phyloP scores from a whole-genome alignment of 345 rosid genomes.

The Sisymbrium irio region DNA sequence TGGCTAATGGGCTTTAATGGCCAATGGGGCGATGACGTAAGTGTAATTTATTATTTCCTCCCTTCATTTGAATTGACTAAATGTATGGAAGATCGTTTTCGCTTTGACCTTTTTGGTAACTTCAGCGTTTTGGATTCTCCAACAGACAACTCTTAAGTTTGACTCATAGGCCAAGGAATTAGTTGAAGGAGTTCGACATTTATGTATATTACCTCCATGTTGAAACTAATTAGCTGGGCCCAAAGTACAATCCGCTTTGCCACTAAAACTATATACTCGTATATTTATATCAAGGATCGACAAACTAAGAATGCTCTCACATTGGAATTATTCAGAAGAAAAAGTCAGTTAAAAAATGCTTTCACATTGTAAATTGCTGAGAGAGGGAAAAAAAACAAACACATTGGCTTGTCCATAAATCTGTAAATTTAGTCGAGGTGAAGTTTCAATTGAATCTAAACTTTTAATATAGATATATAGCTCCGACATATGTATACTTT shows the following conservation, averaged over 20 bases:
- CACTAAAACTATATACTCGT: not conserved
- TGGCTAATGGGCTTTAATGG: conserved; percentile 11
- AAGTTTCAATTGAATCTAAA: not conserved
- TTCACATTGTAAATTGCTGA: too few species aligned
- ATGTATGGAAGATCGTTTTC: not conserved
- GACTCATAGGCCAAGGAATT: conserved; percentile 19
- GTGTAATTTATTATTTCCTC: not conserved
- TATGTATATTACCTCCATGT: not conserved
- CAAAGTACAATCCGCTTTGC: not conserved
- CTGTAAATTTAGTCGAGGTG: not conserved
- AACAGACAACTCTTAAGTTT: conserved; percentile 17
- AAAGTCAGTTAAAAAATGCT: not conserved
- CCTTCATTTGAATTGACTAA: not conserved
- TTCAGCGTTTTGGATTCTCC: not conserved
- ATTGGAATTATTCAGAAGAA: not conserved
- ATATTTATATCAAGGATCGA: not conserved
- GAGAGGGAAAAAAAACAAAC: too few species aligned
- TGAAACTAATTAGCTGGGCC: not conserved
- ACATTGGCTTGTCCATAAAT: not conserved
- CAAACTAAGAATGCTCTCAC: not conserved
- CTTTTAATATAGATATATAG: not conserved
- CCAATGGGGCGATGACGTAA: conserved; percentile 6
- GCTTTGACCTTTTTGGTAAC: conserved; percentile 27
- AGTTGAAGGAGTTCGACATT: conserved; percentile 15
- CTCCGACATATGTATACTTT: not conserved